Base-by-base conservation (phyloP, 352 stramenopile species). In the Pythium folliculosum region DNA sequence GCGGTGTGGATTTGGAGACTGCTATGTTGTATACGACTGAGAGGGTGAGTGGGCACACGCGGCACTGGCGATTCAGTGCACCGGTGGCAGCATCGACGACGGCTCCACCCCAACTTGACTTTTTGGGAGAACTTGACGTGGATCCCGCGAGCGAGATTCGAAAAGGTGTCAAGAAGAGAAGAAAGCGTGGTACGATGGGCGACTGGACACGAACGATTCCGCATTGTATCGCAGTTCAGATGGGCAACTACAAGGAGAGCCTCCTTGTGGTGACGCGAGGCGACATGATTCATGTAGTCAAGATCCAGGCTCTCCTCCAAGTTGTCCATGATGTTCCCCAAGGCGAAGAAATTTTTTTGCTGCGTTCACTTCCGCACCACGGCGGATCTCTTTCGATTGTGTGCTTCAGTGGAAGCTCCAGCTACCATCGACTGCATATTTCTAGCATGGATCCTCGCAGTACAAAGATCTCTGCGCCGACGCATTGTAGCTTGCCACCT, bases 271-370 rank as follows among this genome's bases (percentile, higher is more conserved):
- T 89, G 7, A 60, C 87, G 23, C 73, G 72, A 17, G 66, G 75
- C 4, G 80, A 89, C 40, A 53, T 88, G 5, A 81, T 92, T 30
- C 75, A 92, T 47, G 81, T 90, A n/a, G 60, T 90, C 10, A 92
- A 90, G 47, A 73, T 92, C 19, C 81, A 90, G 35, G 65, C 75
- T 8, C 69, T 81, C 21, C 59, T 90, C 19, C 47, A 69, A 23
- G 57, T 81, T 14, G 45, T 85, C 9, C 62, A 77, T 23, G 37
- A 52, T 2, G 49, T 73, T 38, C 16, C 54, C 1, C 12, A 30
- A 2, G 62, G 60, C 6, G 70, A 84, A 21, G 66, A 71, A 7
- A 54, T 82, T 9, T 64, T 73, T 2, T 48, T 30, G 1, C 8
- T 81, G 10, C 59, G 61, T 22, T 49, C 71, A n/a, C 65, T 73